Percentiles rank a stretch among this genome's conserved stretches.
These are phyloP conservation scores for Adansonia rubrostipa DNA, from an alignment of 441 rosid genomes.

Conservation along the genomic window DNA sequence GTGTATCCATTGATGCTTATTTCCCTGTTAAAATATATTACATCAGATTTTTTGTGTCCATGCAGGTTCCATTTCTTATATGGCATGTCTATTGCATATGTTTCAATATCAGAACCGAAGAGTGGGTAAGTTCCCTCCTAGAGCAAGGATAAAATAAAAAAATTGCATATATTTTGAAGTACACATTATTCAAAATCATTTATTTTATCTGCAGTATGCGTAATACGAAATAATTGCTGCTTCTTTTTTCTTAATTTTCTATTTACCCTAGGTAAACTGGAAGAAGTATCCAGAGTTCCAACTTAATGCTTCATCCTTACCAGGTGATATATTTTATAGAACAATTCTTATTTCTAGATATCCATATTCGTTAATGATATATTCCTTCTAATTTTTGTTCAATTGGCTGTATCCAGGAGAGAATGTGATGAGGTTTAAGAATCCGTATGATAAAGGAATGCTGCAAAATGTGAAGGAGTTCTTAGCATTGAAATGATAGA, in stretches of 20 bases:
- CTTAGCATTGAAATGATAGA: constrained; percentile 22
- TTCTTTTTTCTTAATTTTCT: background rate
- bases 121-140: constrained; percentile 55
- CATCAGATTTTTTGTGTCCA: background rate
- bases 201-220: background rate
- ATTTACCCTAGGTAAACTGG: constrained; percentile 58
- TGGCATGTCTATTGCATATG: constrained; percentile 68
- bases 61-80: constrained; percentile 48
- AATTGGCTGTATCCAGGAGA: constrained; percentile 36
- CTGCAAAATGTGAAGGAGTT: constrained; percentile 49
- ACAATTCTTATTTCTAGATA: background rate
- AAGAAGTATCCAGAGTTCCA: constrained; percentile 62
- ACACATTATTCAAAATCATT: background rate
- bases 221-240: background rate
- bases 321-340: constrained; percentile 38
- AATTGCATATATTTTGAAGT: background rate
- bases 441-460: constrained; percentile 60
- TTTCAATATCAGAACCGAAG: constrained; percentile 65
- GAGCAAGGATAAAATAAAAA: background rate
- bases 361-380: background rate
- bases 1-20: background rate
- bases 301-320: constrained; percentile 33
- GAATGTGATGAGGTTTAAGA: constrained; percentile 37
- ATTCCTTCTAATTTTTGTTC: constrained; percentile 2
- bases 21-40: constrained; percentile 9